A percentile compares a stretch with the other conserved stretches of the same genome.
These are phyloP conservation scores for Malassezia equina DNA, from an alignment of 1,284 basidiomycete genomes.

Conservation along the genomic window DNA sequence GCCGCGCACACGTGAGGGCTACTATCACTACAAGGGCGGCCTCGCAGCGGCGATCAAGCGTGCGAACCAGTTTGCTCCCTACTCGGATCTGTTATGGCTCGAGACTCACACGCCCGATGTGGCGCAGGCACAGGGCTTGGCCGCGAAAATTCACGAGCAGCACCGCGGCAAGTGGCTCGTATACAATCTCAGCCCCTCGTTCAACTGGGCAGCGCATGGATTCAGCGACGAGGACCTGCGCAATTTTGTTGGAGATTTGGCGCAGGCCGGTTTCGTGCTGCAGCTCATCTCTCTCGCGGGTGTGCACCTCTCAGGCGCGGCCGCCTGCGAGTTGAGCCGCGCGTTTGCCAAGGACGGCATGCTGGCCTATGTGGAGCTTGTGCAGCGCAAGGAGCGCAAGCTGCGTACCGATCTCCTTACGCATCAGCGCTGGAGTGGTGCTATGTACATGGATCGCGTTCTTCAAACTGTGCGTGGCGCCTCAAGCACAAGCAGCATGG, in stretches of 20 bases:
- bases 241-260: conserved; percentile 46
- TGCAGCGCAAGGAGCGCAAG: conserved; percentile 46
- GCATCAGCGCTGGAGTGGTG: conserved; percentile 46
- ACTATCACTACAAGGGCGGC: conserved; percentile 80
- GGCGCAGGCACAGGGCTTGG: conserved; percentile 67
- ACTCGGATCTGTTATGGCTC: conserved; percentile 52
- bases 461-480: conserved; percentile 42
- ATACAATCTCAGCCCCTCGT: conserved; percentile 87
- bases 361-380: conserved; percentile 43
- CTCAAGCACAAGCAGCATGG: conserved; percentile 38
- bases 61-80: conserved; percentile 60
- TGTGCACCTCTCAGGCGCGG: conserved; percentile 38
- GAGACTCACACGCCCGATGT: conserved; percentile 79
- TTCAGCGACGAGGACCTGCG: conserved; percentile 57
- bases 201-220: conserved; percentile 79
- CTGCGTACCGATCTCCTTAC: conserved; percentile 44
- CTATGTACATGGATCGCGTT: conserved; percentile 42
- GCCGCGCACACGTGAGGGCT: conserved; percentile 80
- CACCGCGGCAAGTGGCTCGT: conserved; percentile 74
- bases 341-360: conserved; percentile 57
- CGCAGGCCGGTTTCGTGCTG: conserved; percentile 42
- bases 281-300: conserved; percentile 48
- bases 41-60: conserved; percentile 73
- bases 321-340: conserved; percentile 41
- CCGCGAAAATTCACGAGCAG: conserved; percentile 62